Conservation (phyloP, 257 asterid genomes). For the Solanum acaule region DNA sequence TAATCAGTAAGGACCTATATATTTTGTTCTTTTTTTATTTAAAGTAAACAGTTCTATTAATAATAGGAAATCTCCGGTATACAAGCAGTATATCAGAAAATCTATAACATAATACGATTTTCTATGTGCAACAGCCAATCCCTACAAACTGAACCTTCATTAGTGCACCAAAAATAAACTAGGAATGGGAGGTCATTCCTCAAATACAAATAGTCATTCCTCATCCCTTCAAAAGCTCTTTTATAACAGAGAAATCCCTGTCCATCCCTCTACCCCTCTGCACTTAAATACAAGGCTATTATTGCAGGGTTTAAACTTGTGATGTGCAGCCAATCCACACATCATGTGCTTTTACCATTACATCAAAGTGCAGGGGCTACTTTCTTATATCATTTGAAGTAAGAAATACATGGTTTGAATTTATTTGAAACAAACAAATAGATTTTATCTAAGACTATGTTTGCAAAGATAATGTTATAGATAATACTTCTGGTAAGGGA, state of each 20-base stretch:
- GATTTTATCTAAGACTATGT: not conserved
- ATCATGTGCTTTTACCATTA: not conserved
- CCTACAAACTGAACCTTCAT: not conserved
- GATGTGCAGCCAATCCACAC: not conserved
- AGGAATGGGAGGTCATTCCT: not conserved
- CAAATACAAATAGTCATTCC: not conserved
- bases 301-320: not conserved
- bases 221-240: not conserved
- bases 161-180: not conserved
- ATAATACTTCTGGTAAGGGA: not conserved
- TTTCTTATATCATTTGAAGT: not conserved
- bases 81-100: not conserved
- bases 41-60: not conserved
- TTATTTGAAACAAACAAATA: not conserved
- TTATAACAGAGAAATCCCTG: not conserved
- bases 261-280: not conserved
- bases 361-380: not conserved
- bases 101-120: not conserved
- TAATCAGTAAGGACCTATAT: not conserved
- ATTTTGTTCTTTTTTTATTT: not conserved
- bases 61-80: not conserved
- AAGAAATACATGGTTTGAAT: not conserved
- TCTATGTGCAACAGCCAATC: not conserved
- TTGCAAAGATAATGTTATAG: not conserved
- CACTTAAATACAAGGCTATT: not conserved